Base-by-base conservation (phyloP, 2,329 filamentous ascomycete species). In the Xylaria sp. region DNA sequence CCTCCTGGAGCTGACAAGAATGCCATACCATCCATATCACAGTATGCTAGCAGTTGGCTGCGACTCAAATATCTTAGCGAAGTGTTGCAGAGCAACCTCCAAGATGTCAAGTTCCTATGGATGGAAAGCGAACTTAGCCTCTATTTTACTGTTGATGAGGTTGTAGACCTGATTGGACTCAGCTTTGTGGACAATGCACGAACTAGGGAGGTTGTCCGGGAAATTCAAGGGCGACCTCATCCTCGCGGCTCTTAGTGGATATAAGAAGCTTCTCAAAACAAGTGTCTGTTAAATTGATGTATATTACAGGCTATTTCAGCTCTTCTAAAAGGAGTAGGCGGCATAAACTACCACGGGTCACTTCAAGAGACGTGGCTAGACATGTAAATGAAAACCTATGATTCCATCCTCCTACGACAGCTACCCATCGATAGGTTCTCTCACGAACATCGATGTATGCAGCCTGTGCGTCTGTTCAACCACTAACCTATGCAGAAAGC, bases 71-170 rank as follows among this genome's bases (percentile, higher is more conserved):
- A 87, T 73, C 81, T 91, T 21, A 86, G 86, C 70, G 87, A 91
- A 77, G 85, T 91, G 32, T 81, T 91, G 71, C 89, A 91, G 80
- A 90, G 88, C 72, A 90, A 91, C 74, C 81, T 91, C 62, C 86
- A 86, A 70, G 89, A 91, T 70, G 86, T 91, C 65, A 84, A 83
- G 66, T 90, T 83, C 70, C 78, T 91, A 44, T 91, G 89, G 89
- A 84, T 86, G 74, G 88, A 91, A 70, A 89, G 88, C 78, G 88
- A 91, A 77, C 80, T 91, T 50, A 90, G 88, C 70, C 76, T 90
- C 44, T 89, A 90, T 77, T 91, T 91, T 73, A 83, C 85, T 0
- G 83, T 81, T 8, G 84, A 85, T 4, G 89, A 91, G 79, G 87
- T 91, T 16, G 79, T 90, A 40, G 88, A 91, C 69, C 76, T 91